Conservation (phyloP, 2,329 filamentous ascomycete species). For the Arthrobotrys megalospora region DNA sequence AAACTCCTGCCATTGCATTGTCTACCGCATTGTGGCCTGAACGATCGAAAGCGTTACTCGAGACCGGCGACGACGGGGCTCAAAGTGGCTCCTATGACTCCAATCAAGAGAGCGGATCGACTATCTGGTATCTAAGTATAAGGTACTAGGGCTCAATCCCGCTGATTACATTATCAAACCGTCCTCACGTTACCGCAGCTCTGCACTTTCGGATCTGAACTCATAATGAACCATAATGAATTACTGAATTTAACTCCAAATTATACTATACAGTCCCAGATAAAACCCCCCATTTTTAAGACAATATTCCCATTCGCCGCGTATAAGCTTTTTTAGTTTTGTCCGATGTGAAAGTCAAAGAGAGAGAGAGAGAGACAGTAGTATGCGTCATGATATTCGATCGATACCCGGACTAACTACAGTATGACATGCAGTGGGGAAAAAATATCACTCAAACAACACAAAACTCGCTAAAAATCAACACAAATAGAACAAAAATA, state of each 20-base stretch:
- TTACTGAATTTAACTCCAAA: slow-evolving; percentile 23
- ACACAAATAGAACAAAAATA: slow-evolving; percentile 12
- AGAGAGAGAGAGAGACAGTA: slow-evolving; percentile 1
- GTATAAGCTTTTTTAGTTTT: slow-evolving; percentile 6
- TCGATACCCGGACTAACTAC: slow-evolving; percentile 26
- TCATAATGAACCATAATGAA: slow-evolving; percentile 33
- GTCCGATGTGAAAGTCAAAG: slow-evolving; percentile 6
- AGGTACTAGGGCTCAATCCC: slow-evolving; percentile 6
- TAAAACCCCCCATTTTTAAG: slow-evolving; percentile 10
- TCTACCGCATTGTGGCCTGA: slow-evolving; percentile 1
- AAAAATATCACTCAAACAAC: slow-evolving; percentile 57
- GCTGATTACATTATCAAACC: slow-evolving; percentile 12
- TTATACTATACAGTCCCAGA: slow-evolving; percentile 9
- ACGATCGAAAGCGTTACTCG: neutral
- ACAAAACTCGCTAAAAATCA: slow-evolving; percentile 40
- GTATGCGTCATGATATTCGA: slow-evolving; percentile 33
- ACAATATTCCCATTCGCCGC: slow-evolving; percentile 7
- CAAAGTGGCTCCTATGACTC: too few relatives aligned
- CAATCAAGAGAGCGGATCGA: neutral
- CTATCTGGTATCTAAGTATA: slow-evolving; percentile 5
- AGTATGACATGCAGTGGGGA: neutral
- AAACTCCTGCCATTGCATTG: slow-evolving; percentile 33
- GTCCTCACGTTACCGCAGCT: neutral
- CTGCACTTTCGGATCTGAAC: slow-evolving; percentile 19
- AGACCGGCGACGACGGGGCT: neutral